These are phyloP conservation scores for Eucalyptus decipiens DNA, from an alignment of 345 rosid genomes.

Conservation along the genomic window DNA sequence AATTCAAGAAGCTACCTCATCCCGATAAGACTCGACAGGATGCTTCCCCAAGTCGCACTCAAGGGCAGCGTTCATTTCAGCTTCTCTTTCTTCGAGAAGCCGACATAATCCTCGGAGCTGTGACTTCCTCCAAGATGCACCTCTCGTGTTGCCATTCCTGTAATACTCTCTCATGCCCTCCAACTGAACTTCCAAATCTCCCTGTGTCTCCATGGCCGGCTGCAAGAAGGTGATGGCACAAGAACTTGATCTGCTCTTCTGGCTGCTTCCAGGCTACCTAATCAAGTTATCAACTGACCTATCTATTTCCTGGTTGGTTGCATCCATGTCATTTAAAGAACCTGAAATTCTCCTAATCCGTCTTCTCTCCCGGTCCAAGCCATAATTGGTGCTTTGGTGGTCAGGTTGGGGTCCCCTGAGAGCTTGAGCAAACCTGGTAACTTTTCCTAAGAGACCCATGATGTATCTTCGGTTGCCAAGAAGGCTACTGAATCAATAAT, in stretches of 20 bases:
- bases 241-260: background rate
- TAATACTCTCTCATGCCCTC: slow-evolving; percentile 21
- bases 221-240: background rate
- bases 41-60: slow-evolving; percentile 49
- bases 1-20: slow-evolving; percentile 25
- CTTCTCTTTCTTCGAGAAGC: slow-evolving; percentile 24
- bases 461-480: background rate
- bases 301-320: background rate
- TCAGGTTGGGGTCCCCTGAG: background rate
- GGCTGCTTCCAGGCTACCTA: background rate
- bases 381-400: background rate
- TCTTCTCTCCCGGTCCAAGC: background rate
- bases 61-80: slow-evolving; percentile 22
- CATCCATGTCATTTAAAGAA: background rate
- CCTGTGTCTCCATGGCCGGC: background rate
- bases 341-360: background rate
- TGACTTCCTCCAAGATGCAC: slow-evolving; percentile 33
- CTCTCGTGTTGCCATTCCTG: slow-evolving; percentile 32
- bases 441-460: background rate
- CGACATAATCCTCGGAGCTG: slow-evolving; percentile 34
- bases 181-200: slow-evolving; percentile 12
- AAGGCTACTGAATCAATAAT: background rate
- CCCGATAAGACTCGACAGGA: slow-evolving; percentile 45
- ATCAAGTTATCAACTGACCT: background rate
- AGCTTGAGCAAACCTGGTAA: background rate